Base-by-base conservation (phyloP, 768 basidiomycete species). In the Zangia roseola region DNA sequence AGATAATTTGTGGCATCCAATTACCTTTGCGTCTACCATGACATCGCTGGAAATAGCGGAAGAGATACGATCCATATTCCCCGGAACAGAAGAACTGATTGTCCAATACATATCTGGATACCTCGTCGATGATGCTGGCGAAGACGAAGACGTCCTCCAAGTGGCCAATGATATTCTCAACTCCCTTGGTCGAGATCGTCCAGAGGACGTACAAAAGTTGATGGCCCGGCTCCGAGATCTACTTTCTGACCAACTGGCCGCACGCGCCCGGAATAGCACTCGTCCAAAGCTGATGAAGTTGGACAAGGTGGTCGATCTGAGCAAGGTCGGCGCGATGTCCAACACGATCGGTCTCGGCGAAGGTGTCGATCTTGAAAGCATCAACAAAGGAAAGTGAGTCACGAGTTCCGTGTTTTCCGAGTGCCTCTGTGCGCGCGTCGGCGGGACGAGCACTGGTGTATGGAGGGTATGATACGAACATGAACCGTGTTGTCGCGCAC, bases 271-370 rank as follows among this genome's bases (percentile, higher is more conserved):
- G 64, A 81, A 75, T 47, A 76, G 77, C 47, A 65, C 76, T n/a
- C 83, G 80, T 5, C 84, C 83, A 13, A 86, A 82, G 57, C 63
- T 91, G 40, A 77, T 82, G 60, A 86, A 89, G 62, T 69, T 93
- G 52, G 92, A 93, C 68, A 88, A 85, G 66, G 86, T 91, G 45
- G 82, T 93, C 81, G 86, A 93, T 58, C 84, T 94, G 80, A 89
- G 87, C 73, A 90, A 88, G 69, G 70, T 83, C 2, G 75, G 77
- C 9, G 78, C 83, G 40, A 82, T 92, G 65, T 91, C 88, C 24
- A 86, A 71, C 49, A 92, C 91, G 7, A 86, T 92, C 54, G 86
- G 82, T 5, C 71, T 94, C 40, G 74, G 81, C 0, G 88, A 91
- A 54, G 89, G 89, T 13, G 90, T 94, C 33, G 92, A 94, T 66